Base-by-base conservation (phyloP, 164 flowering plant genomes). In the Sextonia rubra region DNA sequence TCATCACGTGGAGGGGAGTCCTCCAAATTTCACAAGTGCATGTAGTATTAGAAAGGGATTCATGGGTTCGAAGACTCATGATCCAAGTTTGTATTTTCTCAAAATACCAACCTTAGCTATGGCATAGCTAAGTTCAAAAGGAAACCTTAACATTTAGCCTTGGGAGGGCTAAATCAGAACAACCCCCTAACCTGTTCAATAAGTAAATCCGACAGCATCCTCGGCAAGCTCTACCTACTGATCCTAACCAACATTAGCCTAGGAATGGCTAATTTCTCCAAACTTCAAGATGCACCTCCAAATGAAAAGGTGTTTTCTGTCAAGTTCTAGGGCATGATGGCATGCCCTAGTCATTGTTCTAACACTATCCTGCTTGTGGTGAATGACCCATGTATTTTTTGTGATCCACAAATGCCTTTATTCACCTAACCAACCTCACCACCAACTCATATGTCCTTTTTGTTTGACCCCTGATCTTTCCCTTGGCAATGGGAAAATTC, bases 401-500 rank as follows among this genome's bases (percentile, higher is more conserved):
- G 65, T 67, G 70, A 58, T 17, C 64, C 66, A 37, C 22, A 15
- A 9, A 14, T 29, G 48, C 48, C 29, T 63, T 60, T n/a, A 37
- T 47, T 44, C 25, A 26, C 23, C 22, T 60, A 48, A 24, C 24
- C 5, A 69, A 30, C 48, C 11, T 9, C 8, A n/a, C n/a, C n/a
- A n/a, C n/a, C n/a, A n/a, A n/a, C 1, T 37, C 44, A 37, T 37
- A 7, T 37, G 44, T 5, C 44, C 56, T n/a, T 15, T 61, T 67
- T 23, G 15, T 74, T 55, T 60, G 47, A 66, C 70, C 60, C 58
- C 58, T 47, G 25, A 18, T 63, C 68, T 60, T 37, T 64, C 74
- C 73, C 69, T 70, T 64, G 64, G 77, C 29, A 64, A 75, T 63
- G 73, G 77, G 77, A 64, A 75, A 66, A 8, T 27, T 23, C 56